Evolutionary conservation across 2,329 filamentous ascomycete species (phyloP).

Genomic region (Aspergillus calidoustus): DNA sequence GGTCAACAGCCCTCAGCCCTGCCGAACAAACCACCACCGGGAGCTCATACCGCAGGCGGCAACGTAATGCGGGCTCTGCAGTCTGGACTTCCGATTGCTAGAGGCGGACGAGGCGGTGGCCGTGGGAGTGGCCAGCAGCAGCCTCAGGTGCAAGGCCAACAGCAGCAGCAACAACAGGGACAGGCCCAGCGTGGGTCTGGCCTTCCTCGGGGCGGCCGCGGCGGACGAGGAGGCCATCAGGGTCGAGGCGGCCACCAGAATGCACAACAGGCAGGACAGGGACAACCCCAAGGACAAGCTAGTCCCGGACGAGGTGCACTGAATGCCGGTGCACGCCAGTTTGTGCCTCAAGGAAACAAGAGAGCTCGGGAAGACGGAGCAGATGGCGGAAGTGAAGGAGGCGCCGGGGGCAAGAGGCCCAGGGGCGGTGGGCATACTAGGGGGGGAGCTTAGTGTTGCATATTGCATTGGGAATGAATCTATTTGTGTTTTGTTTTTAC

Average conservation of each 20-base stretch:
- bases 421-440: constrained; percentile 47
- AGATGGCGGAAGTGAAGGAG: constrained; percentile 41
- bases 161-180: constrained; percentile 34
- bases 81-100: constrained; percentile 51
- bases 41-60: constrained; percentile 41
- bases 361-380: constrained; percentile 58
- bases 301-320: constrained; percentile 45
- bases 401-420: constrained; percentile 52
- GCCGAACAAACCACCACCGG: constrained; percentile 39
- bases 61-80: constrained; percentile 46
- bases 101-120: constrained; percentile 47
- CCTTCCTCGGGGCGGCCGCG: constrained; percentile 53
- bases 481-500: constrained; percentile 1
- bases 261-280: constrained; percentile 41
- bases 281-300: constrained; percentile 34
- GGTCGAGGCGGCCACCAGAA: constrained; percentile 47
- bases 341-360: constrained; percentile 63
- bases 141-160: constrained; percentile 29
- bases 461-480: constrained; percentile 9
- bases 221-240: constrained; percentile 41
- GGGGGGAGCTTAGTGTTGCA: constrained; percentile 32
- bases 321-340: constrained; percentile 57
- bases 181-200: constrained; percentile 42
- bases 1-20: constrained; percentile 29
- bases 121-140: constrained; percentile 39